Conservation (phyloP, 2,329 filamentous ascomycete genomes). For the Hypoxylon sp. region DNA sequence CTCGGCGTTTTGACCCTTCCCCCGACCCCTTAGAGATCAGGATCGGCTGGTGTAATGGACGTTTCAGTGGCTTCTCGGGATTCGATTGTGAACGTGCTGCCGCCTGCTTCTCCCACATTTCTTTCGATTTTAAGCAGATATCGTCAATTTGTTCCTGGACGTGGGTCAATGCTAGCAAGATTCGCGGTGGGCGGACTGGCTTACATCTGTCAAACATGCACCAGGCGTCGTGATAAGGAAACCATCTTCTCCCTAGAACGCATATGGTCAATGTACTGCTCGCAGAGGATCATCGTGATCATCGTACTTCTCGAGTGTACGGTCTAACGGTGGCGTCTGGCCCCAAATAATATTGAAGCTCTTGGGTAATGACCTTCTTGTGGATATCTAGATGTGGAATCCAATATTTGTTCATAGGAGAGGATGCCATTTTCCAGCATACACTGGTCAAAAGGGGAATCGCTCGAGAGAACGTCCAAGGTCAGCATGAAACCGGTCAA, state of each 20-base stretch:
- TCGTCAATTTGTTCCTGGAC: conserved; percentile 74
- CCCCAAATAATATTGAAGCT: conserved; percentile 72
- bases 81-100: conserved; percentile 64
- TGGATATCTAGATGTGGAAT: conserved; percentile 72
- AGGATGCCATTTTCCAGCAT: conserved; percentile 55
- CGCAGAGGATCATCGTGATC: conserved; percentile 40
- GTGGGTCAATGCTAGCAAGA: conserved; percentile 39
- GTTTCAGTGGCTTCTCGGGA: conserved; percentile 67
- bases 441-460: conserved; percentile 25
- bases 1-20: conserved; percentile 56
- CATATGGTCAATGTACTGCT: conserved; percentile 48
- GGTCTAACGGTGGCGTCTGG: conserved; percentile 71
- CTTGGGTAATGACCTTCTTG: conserved; percentile 72
- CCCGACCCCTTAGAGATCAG: conserved; percentile 62
- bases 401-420: conserved; percentile 71
- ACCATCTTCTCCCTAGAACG: conserved; percentile 70
- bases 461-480: conserved; percentile 38
- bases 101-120: conserved; percentile 71
- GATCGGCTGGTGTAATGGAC: conserved; percentile 70
- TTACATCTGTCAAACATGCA: conserved; percentile 72
- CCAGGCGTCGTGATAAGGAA: conserved; percentile 73
- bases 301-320: conserved; percentile 69
- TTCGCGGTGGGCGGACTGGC: conserved; percentile 46
- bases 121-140: conserved; percentile 72
- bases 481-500: conserved; percentile 38